Evolutionary conservation across 1,284 basidiomycete species (phyloP).

Genomic region (Lentinula novae-zelandiae): DNA sequence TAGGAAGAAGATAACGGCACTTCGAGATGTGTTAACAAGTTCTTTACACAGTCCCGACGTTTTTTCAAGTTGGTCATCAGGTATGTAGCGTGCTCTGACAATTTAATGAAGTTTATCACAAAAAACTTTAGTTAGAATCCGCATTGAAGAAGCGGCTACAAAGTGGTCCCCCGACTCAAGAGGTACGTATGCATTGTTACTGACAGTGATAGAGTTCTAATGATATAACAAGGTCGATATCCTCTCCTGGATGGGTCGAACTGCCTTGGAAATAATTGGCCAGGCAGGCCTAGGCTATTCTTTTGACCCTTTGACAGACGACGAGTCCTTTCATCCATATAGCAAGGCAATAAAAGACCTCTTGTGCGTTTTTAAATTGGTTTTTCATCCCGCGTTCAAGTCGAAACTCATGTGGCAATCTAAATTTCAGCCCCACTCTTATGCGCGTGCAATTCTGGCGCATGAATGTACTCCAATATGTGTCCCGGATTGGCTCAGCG

Average conservation of each 20-base stretch:
- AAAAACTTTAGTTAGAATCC: background rate
- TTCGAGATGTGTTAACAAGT: background rate
- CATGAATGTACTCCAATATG: conserved; percentile 9
- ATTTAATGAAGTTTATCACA: background rate
- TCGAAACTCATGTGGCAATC: background rate
- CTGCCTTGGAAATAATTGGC: conserved; percentile 25
- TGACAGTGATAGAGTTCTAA: background rate
- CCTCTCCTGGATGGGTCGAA: conserved; percentile 16
- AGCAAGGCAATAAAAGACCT: conserved; percentile 26
- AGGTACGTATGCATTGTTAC: background rate
- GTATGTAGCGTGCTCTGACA: background rate
- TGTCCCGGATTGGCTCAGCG: background rate
- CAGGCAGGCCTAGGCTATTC: conserved; percentile 35
- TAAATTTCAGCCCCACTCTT: background rate
- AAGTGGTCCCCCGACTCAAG: background rate
- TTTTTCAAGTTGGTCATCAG: conserved; percentile 8
- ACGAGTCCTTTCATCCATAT: conserved; percentile 25
- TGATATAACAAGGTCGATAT: conserved; percentile 9
- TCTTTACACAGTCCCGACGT: conserved; percentile 6
- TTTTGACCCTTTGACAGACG: conserved; percentile 31
- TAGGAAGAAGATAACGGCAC: background rate
- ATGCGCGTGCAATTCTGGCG: conserved; percentile 11
- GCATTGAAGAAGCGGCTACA: background rate
- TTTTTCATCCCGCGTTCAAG: background rate
- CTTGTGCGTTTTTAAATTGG: conserved; percentile 13